Evolutionary conservation across 495 filamentous ascomycete species (phyloP), one percentile per base, ranked within the genome.

Genomic region (Rusavskia elegans): DNA sequence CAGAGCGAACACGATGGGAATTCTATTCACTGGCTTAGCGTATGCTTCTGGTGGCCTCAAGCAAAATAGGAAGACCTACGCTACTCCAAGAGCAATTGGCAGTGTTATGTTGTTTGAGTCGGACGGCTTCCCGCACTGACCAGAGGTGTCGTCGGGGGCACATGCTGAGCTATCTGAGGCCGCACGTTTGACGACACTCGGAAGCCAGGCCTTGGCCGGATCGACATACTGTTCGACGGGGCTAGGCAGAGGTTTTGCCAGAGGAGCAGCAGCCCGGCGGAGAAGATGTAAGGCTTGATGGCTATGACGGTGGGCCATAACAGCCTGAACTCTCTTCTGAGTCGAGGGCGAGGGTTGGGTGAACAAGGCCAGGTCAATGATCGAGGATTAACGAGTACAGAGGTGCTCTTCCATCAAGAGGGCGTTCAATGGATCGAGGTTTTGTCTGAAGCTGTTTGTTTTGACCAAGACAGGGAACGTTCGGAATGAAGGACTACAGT

Each of bases 61-160:
- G 1, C 20, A 39, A 38, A 29, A 37, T 37, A 83, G 11, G 5
- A 27, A 20, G 16, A 30, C 89, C 72, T 80, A 95, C 89, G 81
- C 79, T 55, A 87, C 79, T 64, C 82, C 87, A 13, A 95, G 71
- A 30, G 82, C 76, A 51, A 97, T 87, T 1, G 89, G 79, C 44
- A 94, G 61, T 2, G 81, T 85, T 49, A 79, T 71, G n/a, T 70
- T 80, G 13, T 69, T 61, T 3, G 71, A 64, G 49, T 77, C 76
- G 2, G 73, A 73, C 3, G 80, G 73, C 56, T 76, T 77, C 55
- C 80, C 74, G 55, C 78, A 79, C 14, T 62, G 50, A 25, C 66
- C 63, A 14, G 65, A 54, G 49, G 46, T 61, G 41, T 68, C 64
- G 23, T 19, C 38, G 10, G 45, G 17, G 36, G 36, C 25, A 44